Evolutionary conservation across 2,329 filamentous ascomycete species (phyloP), one percentile per base, ranked within the genome.

Genomic region (Stachybotrys chlorohalonatus): DNA sequence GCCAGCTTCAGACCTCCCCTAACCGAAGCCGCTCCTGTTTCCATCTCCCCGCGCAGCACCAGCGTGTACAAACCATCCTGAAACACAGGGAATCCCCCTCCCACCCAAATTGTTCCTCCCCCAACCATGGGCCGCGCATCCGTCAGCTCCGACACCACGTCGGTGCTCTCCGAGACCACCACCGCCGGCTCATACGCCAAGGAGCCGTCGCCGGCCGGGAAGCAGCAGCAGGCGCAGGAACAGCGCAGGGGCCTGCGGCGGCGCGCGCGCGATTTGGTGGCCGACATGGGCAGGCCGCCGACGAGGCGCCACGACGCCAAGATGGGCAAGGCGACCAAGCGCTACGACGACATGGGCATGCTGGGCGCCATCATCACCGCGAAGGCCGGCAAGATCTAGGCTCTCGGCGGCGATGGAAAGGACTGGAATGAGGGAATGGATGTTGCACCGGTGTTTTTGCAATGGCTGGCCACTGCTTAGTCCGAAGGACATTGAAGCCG

Each of bases 271-370:
- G 67, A 68, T 49, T 62, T 69, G 52, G 60, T 69, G 32, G 60
- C 65, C 51, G 67, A 69, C 51, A 60, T 70, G 52, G 67, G 68
- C 52, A 63, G 58, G 31, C 68, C 68, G 48, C 67, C 67, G 1
- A 70, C 67, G 11, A 53, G 57, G 31, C 58, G 65, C 50, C 64
- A 68, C 54, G 67, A 70, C 54, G 66, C 60, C 52, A 66, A 64
- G 59, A 64, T 64, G 11, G 68, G 68, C 42, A 68, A 60, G 54
- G 55, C 49, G 49, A 64, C 66, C 42, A 58, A 62, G 54, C 64
- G 62, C 47, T 65, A 63, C 57, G 56, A 62, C 51, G 63, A 68
- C 39, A 57, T 65, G 47, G 64, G 64, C 7, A 60, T 66, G 39
- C 53, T 66, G 39, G 57, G 62, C 13, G 59, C 63, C 7, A 57